Conservation (phyloP, 768 basidiomycete species). For the Lactarius tabidus region DNA sequence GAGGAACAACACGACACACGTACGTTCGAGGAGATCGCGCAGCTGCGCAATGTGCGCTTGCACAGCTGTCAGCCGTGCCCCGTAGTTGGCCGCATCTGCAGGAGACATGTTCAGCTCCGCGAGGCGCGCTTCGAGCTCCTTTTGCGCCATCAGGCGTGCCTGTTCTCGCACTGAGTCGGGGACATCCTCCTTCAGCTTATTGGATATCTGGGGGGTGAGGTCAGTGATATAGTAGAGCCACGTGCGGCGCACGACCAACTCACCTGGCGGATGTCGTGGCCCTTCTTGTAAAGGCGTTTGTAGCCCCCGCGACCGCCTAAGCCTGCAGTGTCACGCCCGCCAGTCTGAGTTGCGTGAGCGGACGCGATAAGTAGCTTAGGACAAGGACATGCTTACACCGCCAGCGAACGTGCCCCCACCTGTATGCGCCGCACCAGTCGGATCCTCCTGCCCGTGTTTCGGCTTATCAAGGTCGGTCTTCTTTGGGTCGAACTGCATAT, state of each 20-base stretch:
- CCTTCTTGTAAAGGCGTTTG: constrained; percentile 54
- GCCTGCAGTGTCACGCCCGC: constrained; percentile 63
- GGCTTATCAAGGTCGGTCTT: constrained; percentile 45
- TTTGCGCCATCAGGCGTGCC: constrained; percentile 62
- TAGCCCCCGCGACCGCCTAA: constrained; percentile 65
- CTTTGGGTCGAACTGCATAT: constrained; percentile 55
- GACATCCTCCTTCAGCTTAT: constrained; percentile 52
- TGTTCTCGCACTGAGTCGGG: constrained; percentile 59
- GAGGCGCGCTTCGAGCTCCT: constrained; percentile 55
- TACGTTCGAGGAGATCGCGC: constrained; percentile 59
- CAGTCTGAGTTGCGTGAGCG: constrained; percentile 40
- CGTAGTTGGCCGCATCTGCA: constrained; percentile 55
- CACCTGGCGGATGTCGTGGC: constrained; percentile 61
- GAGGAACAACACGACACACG: constrained; percentile 21
- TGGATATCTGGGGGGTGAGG: constrained; percentile 39
- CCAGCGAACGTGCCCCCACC: constrained; percentile 66
- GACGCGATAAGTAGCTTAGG: not conserved
- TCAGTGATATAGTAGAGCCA: not conserved
- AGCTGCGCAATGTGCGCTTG: constrained; percentile 58
- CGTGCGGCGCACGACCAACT: not conserved
- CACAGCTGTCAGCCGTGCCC: constrained; percentile 47
- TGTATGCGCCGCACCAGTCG: constrained; percentile 47
- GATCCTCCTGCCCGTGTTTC: constrained; percentile 60
- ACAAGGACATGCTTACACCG: constrained; percentile 39
- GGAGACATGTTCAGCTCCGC: constrained; percentile 60